phyloP scores from a whole-genome alignment of 73 alveolate species.

The Tetrahymena malaccensis region DNA sequence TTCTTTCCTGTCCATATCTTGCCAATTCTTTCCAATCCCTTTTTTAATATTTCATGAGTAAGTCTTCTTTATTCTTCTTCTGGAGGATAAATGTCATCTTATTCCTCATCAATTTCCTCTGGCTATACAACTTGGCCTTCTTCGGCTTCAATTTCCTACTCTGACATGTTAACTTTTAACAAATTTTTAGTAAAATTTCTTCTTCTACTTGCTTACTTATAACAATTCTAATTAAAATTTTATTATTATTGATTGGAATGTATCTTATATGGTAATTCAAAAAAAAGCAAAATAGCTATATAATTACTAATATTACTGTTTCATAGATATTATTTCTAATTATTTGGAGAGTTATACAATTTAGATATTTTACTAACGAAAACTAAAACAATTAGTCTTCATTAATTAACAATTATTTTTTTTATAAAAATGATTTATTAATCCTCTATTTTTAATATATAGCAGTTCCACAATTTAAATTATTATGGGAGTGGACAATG shows the following conservation, averaged over 20 bases:
- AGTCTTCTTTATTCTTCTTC: not conserved
- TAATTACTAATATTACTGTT: not conserved
- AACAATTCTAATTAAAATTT: not conserved
- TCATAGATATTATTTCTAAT: not conserved
- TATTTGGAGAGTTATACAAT: not conserved
- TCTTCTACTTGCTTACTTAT: not conserved
- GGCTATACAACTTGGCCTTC: slow-evolving; percentile 27
- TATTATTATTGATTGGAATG: not conserved
- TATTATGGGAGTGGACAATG: too few species aligned
- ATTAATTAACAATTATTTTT: too few species aligned
- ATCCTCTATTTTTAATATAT: too few species aligned
- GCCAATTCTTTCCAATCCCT: slow-evolving; percentile 32
- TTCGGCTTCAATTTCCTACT: slow-evolving; percentile 5
- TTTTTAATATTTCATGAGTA: not conserved
- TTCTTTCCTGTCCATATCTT: slow-evolving; percentile 13
- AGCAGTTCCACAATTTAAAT: too few species aligned
- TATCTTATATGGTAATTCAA: not conserved
- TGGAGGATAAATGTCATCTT: slow-evolving; percentile 36
- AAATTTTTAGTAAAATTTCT: not conserved
- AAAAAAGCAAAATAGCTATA: not conserved
- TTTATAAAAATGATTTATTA: too few species aligned
- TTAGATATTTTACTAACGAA: not conserved
- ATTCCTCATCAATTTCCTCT: slow-evolving; percentile 37
- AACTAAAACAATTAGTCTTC: not conserved
- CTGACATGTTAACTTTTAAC: not conserved